Evolutionary conservation across 1,284 basidiomycete genomes (phyloP), one percentile per base, ranked within the genome.

Genomic region (Boletus smithii): DNA sequence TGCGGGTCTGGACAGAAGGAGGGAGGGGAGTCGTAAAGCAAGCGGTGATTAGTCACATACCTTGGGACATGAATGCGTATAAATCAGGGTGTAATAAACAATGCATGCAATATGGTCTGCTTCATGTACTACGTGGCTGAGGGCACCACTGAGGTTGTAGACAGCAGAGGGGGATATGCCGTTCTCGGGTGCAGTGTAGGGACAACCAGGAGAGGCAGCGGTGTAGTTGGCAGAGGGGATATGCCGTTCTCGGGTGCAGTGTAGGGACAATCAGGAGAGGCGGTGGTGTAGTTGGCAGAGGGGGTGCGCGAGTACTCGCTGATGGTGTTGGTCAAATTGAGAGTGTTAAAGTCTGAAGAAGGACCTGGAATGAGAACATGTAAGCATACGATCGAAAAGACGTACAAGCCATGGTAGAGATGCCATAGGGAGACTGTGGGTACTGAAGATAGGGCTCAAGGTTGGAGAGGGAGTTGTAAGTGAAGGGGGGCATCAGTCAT

Each of bases 111-210:
- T n/a, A n/a, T n/a, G n/a, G n/a, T n/a, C n/a, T n/a, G n/a, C n/a
- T n/a, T n/a, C n/a, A n/a, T n/a, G n/a, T n/a, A n/a, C n/a, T n/a
- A n/a, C n/a, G n/a, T n/a, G n/a, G n/a, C n/a, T n/a, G n/a, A n/a
- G n/a, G n/a, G n/a, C 83, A 37, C 73, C 76, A 62, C 78, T 82
- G 53, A 86, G 68, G 60, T 75, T 80, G 65, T 85, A 85, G 32
- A 87, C 76, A 38, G 81, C 76, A 35, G 82, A 83, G 18, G 84
- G 85, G 41, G 82, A 84, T 55, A 88, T 79, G 65, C 78, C 75
- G 50, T 72, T 74, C 52, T 85, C 81, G 24, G 80, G 74, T 26
- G 85, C 82, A 16, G 80, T 83, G 73, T 75, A 85, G 13, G 83
- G 77, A 53, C 83, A 82, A 51, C 77, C 77, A 3, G 83, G 81